Percentiles rank a stretch among this genome's conserved stretches.
phyloP scores from a whole-genome alignment of 139 green algal genomes.

The Chlorella sp. region DNA sequence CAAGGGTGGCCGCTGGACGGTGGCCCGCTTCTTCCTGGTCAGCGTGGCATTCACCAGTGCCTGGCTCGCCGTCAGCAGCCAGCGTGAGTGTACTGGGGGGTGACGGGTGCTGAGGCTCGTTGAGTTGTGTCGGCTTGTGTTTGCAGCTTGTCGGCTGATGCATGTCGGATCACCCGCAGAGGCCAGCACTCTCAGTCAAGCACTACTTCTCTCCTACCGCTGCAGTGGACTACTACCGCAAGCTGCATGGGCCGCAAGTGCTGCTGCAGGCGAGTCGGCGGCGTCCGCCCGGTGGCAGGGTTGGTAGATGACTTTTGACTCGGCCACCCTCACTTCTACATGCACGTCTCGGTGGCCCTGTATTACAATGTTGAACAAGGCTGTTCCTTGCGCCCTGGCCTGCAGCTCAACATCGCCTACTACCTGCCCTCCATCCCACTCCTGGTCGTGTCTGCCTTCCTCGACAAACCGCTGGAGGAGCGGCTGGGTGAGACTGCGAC shows the following conservation, averaged over 20 bases:
- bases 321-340: too few species aligned
- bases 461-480: conserved; percentile 68
- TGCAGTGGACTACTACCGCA: conserved; percentile 70
- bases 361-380: too few species aligned
- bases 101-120: too few species aligned
- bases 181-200: too few species aligned
- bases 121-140: too few species aligned
- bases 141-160: too few species aligned
- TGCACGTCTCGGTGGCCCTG: too few species aligned
- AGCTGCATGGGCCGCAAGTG: conserved; percentile 72
- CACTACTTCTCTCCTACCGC: too few species aligned
- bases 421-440: conserved; percentile 84
- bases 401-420: conserved; percentile 85
- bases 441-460: conserved; percentile 59
- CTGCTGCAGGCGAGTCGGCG: conserved; percentile 44
- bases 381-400: too few species aligned
- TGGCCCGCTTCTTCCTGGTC: conserved; percentile 64
- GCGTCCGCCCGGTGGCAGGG: too few species aligned
- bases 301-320: too few species aligned
- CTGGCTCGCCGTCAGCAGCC: conserved; percentile 74
- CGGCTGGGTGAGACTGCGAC: conserved; percentile 45
- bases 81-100: conserved; percentile 10
- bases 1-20: conserved; percentile 68
- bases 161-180: too few species aligned
- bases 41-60: conserved; percentile 73